phyloP scores from a whole-genome alignment of 345 rosid species.

The Litchi chinensis region DNA sequence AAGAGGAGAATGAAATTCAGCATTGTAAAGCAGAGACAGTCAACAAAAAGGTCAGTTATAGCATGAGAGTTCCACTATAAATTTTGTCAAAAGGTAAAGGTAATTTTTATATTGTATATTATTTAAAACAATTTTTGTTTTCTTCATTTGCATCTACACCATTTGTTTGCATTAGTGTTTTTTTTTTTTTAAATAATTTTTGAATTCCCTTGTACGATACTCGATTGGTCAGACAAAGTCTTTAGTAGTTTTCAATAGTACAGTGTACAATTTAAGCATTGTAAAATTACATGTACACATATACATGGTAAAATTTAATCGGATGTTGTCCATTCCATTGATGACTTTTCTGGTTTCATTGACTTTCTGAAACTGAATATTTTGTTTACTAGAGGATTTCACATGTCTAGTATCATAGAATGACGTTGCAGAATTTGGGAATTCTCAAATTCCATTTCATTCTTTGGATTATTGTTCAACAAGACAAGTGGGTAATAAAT shows the following conservation, averaged over 20 bases:
- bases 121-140: neutral
- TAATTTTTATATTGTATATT: neutral
- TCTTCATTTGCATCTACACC: neutral
- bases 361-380: neutral
- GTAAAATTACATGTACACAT: neutral
- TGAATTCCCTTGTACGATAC: neutral
- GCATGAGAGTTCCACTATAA: constrained; percentile 23
- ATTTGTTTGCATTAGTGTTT: too few species aligned
- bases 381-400: neutral
- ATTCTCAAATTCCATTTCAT: neutral
- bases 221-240: neutral
- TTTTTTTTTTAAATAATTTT: neutral
- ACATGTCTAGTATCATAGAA: neutral
- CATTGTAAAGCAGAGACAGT: constrained; percentile 51
- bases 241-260: neutral
- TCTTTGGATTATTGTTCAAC: neutral
- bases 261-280: neutral
- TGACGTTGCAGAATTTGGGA: neutral
- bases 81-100: neutral
- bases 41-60: constrained; percentile 32
- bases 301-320: too few species aligned
- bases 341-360: neutral
- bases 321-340: neutral
- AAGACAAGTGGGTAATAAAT: neutral
- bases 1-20: constrained; percentile 54